Conservation (phyloP, 805 yeast species). For the Starmerella potacharoeniae region DNA sequence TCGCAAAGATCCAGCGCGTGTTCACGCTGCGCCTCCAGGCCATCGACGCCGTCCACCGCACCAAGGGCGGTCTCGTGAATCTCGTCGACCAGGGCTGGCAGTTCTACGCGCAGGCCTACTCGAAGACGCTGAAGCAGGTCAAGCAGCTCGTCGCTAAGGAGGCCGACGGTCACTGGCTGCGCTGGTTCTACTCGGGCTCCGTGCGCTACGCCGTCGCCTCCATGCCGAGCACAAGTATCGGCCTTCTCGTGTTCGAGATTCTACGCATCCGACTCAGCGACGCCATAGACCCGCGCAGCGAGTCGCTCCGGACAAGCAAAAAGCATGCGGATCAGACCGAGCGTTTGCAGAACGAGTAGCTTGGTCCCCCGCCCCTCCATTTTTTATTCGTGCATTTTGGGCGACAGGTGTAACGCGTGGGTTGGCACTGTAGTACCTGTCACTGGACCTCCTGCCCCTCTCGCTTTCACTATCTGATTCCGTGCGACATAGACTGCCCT, state of each 20-base stretch:
- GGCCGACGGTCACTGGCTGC: constrained; percentile 45
- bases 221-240: constrained; percentile 82
- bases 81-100: constrained; percentile 22
- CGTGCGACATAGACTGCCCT: too few species aligned
- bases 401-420: too few species aligned
- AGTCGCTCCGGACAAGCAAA: background rate
- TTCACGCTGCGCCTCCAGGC: constrained; percentile 74
- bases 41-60: constrained; percentile 43
- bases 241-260: constrained; percentile 72
- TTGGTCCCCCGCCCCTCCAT: background rate
- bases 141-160: constrained; percentile 39
- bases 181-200: constrained; percentile 72
- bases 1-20: constrained; percentile 64
- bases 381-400: background rate
- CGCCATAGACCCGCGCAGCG: background rate
- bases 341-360: background rate
- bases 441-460: too few species aligned
- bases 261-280: constrained; percentile 36
- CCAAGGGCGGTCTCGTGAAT: constrained; percentile 6
- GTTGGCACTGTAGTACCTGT: too few species aligned
- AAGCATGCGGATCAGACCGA: background rate
- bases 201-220: constrained; percentile 57
- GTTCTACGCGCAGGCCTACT: constrained; percentile 64
- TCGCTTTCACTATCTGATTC: too few species aligned
- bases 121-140: constrained; percentile 59